phyloP scores from a whole-genome alignment of 192 early-diverging fungal species.

The Rhizophagus sp. region DNA sequence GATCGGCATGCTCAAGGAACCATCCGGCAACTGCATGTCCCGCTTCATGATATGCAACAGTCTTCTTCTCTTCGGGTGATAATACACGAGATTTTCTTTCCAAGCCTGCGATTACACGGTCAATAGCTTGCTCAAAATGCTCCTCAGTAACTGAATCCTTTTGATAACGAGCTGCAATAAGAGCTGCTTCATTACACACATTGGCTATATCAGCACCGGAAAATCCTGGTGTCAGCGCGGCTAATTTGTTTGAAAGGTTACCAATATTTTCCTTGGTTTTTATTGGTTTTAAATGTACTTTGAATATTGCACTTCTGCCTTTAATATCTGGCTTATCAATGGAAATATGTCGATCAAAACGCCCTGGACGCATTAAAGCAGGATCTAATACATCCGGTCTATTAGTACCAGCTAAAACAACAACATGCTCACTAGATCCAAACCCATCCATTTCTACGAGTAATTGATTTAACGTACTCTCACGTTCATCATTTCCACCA shows the following conservation, averaged over 20 bases:
- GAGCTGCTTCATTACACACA: constrained; percentile 98
- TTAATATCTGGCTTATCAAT: constrained; percentile 98
- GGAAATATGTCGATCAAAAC: constrained; percentile 97
- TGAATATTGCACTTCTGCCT: constrained; percentile 94
- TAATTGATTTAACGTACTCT: constrained; percentile 95
- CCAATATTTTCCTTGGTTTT: constrained; percentile 84
- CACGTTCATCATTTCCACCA: constrained; percentile 98
- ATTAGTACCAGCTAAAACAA: constrained; percentile 98
- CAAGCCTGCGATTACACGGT: constrained; percentile 96
- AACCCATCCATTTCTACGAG: constrained; percentile 99
- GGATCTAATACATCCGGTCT: constrained; percentile 95
- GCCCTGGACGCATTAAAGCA: constrained; percentile 94
- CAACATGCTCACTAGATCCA: constrained; percentile 82
- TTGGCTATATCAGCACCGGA: constrained; percentile 98
- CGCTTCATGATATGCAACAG: constrained; percentile 99
- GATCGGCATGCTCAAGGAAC: constrained; percentile 95
- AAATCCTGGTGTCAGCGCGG: constrained; percentile 96
- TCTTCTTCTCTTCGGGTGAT: constrained; percentile 97
- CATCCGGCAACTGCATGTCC: constrained; percentile 98
- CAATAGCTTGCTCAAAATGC: constrained; percentile 98
- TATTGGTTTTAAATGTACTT: constrained; percentile 92
- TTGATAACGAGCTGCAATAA: constrained; percentile 91
- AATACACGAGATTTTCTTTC: constrained; percentile 97
- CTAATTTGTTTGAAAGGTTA: constrained; percentile 80
- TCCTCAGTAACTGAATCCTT: constrained; percentile 75